Evolutionary conservation across 352 stramenopile species (phyloP), one percentile per base, ranked within the genome.

Genomic region (Phytopythium delawarense): DNA sequence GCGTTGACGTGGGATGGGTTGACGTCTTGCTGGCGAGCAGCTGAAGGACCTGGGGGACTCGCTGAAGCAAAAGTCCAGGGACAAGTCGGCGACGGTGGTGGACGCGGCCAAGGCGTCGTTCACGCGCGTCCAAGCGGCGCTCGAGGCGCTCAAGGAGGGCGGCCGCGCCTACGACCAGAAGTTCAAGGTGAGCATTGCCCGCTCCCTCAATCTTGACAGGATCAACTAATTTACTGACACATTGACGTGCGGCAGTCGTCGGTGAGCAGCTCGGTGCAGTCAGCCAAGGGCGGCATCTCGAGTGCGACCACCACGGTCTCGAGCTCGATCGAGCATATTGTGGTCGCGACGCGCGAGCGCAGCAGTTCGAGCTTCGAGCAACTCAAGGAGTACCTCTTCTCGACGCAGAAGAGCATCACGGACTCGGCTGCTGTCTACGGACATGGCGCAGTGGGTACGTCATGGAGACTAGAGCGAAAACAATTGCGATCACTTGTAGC

Each of bases 111-210:
- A 87, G 57, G 75, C 69, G 28, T 82, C 83, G 53, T 72, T 90
- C 42, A 72, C 59, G 55, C 79, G 81, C 57, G 77, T 84, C 42
- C 74, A 88, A 50, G 61, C 70, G 39, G 70, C 79, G 28, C 67
- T 89, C 42, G 79, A 84, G 35, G 68, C 60, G 8, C 69, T 91
- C 48, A 89, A 88, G 65, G 72, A 81, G 23, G 72, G 71, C n/a
- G 82, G 78, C 4, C 70, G 69, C 32, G 81, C 82, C 55, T 92
- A 90, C 66, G 83, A 92, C 64, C 72, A 89, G 57, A 79, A 78
- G 60, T 80, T 88, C 66, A 74, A 76, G 46, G 70, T 70, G 35
- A 40, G 8, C 1, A 40, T 40, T 40, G 35, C 12, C 1, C 12
- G 35, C 35, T 40, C 2, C 25, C 25, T 28, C 25, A 28, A 2